phyloP scores from a whole-genome alignment of 805 yeast genomes.

The Suhomyces xylopsoci region DNA sequence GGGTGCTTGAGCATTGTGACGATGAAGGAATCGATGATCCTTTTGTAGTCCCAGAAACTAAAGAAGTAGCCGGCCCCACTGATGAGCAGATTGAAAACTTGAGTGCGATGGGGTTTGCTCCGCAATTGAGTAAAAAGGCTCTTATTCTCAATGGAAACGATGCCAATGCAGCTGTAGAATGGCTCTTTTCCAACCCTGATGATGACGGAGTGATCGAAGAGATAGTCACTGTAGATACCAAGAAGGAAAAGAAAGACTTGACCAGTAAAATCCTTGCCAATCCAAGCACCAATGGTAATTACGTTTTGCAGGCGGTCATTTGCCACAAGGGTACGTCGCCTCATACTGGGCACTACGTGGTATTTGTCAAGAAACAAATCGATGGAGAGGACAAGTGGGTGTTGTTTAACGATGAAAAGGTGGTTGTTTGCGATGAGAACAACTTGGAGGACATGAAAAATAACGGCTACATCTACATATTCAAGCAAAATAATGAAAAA shows the following conservation, averaged over 20 bases:
- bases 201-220: slow-evolving; percentile 60
- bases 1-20: slow-evolving; percentile 88
- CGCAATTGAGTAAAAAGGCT: slow-evolving; percentile 68
- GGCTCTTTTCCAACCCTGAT: slow-evolving; percentile 83
- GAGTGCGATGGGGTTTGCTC: slow-evolving; percentile 74
- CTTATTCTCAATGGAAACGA: slow-evolving; percentile 56
- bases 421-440: slow-evolving; percentile 52
- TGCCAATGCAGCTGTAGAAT: slow-evolving; percentile 78
- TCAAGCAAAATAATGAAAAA: slow-evolving; percentile 8
- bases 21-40: slow-evolving; percentile 75
- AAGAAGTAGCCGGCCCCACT: slow-evolving; percentile 18
- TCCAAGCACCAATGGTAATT: slow-evolving; percentile 26
- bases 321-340: slow-evolving; percentile 90
- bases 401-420: slow-evolving; percentile 86
- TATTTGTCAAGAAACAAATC: slow-evolving; percentile 51
- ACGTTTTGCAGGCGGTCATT: slow-evolving; percentile 58
- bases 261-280: slow-evolving; percentile 10
- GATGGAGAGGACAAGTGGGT: slow-evolving; percentile 57
- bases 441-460: slow-evolving; percentile 42
- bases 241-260: slow-evolving; percentile 16
- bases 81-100: slow-evolving; percentile 47
- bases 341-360: slow-evolving; percentile 92
- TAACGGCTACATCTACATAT: slow-evolving; percentile 50
- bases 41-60: slow-evolving; percentile 29
- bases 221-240: slow-evolving; percentile 24